Conservation (phyloP, 1,284 basidiomycete genomes). For the Gastroboletus turbinatus region DNA sequence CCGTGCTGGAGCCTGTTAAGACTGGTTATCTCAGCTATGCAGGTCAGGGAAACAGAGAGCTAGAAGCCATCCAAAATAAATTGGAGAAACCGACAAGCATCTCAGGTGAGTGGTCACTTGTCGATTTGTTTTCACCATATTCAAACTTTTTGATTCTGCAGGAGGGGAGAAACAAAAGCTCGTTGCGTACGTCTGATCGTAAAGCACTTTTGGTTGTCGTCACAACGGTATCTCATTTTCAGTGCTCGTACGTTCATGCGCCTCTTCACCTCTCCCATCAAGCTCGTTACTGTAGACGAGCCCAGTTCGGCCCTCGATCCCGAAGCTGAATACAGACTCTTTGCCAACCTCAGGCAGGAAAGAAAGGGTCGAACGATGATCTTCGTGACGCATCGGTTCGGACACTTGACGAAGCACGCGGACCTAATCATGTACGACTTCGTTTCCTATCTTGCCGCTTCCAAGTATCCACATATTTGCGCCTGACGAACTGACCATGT, state of each 20-base stretch:
- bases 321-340: conserved; percentile 49
- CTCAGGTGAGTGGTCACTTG: conserved; percentile 24
- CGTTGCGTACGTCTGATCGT: conserved; percentile 34
- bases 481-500: too few relatives aligned
- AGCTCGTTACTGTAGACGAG: conserved; percentile 50
- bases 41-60: conserved; percentile 33
- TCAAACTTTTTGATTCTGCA: not conserved
- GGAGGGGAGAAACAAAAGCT: conserved; percentile 45
- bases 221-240: not conserved
- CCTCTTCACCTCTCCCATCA: conserved; percentile 42
- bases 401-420: conserved; percentile 61
- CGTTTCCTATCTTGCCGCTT: not conserved
- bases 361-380: conserved; percentile 63
- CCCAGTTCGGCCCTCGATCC: conserved; percentile 56
- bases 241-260: conserved; percentile 46
- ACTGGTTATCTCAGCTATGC: conserved; percentile 28
- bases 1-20: conserved; percentile 35
- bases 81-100: conserved; percentile 37
- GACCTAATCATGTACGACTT: conserved; percentile 56
- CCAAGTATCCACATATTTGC: not conserved
- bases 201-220: not conserved
- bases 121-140: not conserved
- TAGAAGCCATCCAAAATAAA: conserved; percentile 36
- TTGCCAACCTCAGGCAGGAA: conserved; percentile 48
- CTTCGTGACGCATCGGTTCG: conserved; percentile 70